Evolutionary conservation across 2,329 filamentous ascomycete species (phyloP).

Genomic region (Trichoderma semiorbis): DNA sequence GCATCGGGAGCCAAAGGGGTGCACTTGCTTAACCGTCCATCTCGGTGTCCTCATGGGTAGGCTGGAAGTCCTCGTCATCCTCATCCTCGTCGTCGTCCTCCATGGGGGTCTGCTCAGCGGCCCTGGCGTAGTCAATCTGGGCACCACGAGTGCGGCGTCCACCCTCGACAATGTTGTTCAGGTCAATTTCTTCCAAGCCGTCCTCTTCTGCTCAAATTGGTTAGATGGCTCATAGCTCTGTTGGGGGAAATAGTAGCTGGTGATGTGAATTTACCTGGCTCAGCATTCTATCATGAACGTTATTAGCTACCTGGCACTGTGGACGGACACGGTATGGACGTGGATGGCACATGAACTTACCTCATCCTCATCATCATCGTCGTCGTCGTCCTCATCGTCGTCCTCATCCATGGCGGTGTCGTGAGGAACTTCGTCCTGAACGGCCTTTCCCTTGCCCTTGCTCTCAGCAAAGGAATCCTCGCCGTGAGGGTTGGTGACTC

Average conservation of each 20-base stretch:
- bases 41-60: conserved; percentile 62
- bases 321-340: background rate
- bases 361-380: conserved; percentile 45
- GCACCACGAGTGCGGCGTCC: conserved; percentile 86
- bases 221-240: background rate
- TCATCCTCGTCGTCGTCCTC: conserved; percentile 80
- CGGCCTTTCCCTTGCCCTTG: conserved; percentile 88
- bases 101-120: conserved; percentile 71
- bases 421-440: conserved; percentile 46
- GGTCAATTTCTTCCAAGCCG: conserved; percentile 87
- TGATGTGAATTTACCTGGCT: conserved; percentile 28
- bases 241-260: background rate
- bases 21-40: conserved; percentile 48
- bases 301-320: conserved; percentile 23
- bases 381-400: conserved; percentile 70
- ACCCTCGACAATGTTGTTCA: conserved; percentile 76
- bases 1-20: background rate
- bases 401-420: conserved; percentile 72
- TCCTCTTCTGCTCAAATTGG: conserved; percentile 53
- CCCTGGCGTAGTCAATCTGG: conserved; percentile 90
- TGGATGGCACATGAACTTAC: background rate
- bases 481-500: conserved; percentile 45
- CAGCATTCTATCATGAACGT: conserved; percentile 26
- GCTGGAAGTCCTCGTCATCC: conserved; percentile 67
- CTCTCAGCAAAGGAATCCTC: conserved; percentile 46